Percentiles rank a stretch among this genome's conserved stretches.
Conservation (phyloP, 192 early-diverging fungal genomes). For the Rhizophagus clarus region DNA sequence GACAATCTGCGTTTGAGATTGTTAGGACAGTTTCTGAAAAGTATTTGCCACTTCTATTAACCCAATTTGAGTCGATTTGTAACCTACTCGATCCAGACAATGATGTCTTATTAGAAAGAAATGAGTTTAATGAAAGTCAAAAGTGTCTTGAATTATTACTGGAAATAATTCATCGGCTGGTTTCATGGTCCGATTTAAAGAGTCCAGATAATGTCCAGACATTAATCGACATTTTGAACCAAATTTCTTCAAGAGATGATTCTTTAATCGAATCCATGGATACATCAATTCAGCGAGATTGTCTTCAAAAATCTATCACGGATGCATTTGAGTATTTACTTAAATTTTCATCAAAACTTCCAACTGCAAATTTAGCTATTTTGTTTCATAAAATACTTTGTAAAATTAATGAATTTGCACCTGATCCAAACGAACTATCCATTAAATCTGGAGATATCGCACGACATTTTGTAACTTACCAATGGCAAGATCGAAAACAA, state of each 20-base stretch:
- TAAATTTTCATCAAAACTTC: conserved; percentile 40
- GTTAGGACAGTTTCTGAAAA: conserved; percentile 36
- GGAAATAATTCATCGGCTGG: conserved; percentile 35
- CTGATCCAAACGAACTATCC: conserved; percentile 31
- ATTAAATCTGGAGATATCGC: conserved; percentile 39
- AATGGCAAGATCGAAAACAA: conserved; percentile 45
- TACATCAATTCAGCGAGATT: neutral
- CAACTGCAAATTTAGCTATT: conserved; percentile 46
- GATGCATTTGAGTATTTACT: conserved; percentile 44
- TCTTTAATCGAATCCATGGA: neutral
- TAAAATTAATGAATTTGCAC: conserved; percentile 42
- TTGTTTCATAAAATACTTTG: conserved; percentile 43
- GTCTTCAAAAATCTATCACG: conserved; percentile 30
- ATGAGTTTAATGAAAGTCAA: neutral
- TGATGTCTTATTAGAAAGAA: conserved; percentile 28
- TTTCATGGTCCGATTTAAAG: conserved; percentile 43
- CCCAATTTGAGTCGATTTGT: conserved; percentile 19
- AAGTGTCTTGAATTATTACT: conserved; percentile 34
- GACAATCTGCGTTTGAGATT: conserved; percentile 40
- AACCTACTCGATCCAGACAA: conserved; percentile 20
- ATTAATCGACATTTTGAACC: conserved; percentile 19
- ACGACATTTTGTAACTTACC: conserved; percentile 33
- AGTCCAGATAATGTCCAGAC: conserved; percentile 37
- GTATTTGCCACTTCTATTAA: conserved; percentile 3
- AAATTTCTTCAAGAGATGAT: neutral